These are phyloP conservation scores for Begonia peltatifolia DNA, from an alignment of 306 rosid species.

Conservation along the genomic window DNA sequence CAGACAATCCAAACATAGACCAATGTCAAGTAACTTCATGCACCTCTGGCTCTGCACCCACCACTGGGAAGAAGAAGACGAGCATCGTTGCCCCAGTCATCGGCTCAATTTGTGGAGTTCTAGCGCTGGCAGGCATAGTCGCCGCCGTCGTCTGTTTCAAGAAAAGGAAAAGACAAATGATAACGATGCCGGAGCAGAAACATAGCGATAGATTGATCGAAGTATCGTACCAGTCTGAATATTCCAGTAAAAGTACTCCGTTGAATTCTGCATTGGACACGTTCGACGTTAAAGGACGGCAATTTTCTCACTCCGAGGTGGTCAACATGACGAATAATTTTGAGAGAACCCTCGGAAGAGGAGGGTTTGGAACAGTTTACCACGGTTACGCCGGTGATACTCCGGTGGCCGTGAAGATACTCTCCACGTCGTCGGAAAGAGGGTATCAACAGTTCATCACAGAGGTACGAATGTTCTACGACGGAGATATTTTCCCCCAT, in stretches of 20 bases:
- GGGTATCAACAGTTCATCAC: conserved; percentile 28
- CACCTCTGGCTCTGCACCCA: conserved; percentile 1
- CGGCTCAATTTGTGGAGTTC: conserved; percentile 6
- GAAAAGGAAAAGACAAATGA: conserved; percentile 4
- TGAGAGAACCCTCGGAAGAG: conserved; percentile 30
- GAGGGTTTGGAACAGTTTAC: conserved; percentile 46
- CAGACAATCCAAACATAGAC: conserved; percentile 18
- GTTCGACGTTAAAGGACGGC: conserved; percentile 18
- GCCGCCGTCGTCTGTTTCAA: conserved; percentile 3
- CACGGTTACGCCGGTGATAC: conserved; percentile 23
- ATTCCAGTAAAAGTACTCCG: too few relatives aligned
- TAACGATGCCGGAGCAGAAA: neutral
- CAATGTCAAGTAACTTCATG: conserved; percentile 25
- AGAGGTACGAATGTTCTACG: conserved; percentile 23
- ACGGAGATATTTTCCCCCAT: neutral
- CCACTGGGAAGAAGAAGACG: conserved; percentile 6
- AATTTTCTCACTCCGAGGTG: conserved; percentile 27
- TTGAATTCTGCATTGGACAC: conserved; percentile 2
- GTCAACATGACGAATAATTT: conserved; percentile 27
- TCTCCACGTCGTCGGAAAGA: conserved; percentile 18
- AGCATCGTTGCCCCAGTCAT: conserved; percentile 4
- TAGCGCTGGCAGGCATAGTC: neutral
- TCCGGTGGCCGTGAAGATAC: conserved; percentile 47
- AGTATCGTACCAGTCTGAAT: too few relatives aligned
- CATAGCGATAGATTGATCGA: too few relatives aligned